Base-by-base conservation (phyloP, 106 monocot species). In the Amphibolis antarctica region DNA sequence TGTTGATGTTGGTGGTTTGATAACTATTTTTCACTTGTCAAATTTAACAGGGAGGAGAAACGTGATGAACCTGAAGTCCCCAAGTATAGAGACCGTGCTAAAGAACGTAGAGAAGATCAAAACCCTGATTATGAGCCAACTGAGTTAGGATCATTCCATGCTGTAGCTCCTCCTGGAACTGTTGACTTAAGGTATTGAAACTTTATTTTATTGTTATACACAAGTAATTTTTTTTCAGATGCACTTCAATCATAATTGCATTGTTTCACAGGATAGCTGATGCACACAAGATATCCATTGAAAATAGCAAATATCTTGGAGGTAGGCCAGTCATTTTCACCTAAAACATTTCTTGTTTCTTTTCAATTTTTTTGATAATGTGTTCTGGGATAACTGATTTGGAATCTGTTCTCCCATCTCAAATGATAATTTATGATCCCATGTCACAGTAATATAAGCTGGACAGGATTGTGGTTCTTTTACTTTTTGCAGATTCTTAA, bases 241-340 rank as follows among this genome's bases (percentile, higher is more conserved):
- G 36, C 7, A 36, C 7, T 7, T 36, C 36, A 36, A 36, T 7
- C 2, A 36, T 7, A 36, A 36, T 42, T 26, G 44, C 24, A 26
- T 55, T 71, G 17, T 12, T 55, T 46, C 84, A 67, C 78, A 96
- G 96, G 82, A 57, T 56, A 22, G 79, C 86, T 53, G 90, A 96
- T 73, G 82, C 82, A 30, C 84, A 82, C n/a, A 90, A 89, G 66
- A 78, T 96, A 78, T 89, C 96, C 46, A 96, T 96, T 61, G 96
- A 96, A 79, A 89, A 96, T 64, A 96, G 96, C 90, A 96, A 96
- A 72, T 96, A 96, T 66, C 96, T 96, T 73, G 96, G 96, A 96
- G 96, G 96, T 96, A 63, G 43, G 86, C 81, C 28, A 46, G 10
- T 45, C 28, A 48, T 29, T 50, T 52, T 42, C 19, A 25, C 62